These are phyloP conservation scores for Baudoinia panamericana DNA, from an alignment of 495 filamentous ascomycete species.

Conservation along the genomic window DNA sequence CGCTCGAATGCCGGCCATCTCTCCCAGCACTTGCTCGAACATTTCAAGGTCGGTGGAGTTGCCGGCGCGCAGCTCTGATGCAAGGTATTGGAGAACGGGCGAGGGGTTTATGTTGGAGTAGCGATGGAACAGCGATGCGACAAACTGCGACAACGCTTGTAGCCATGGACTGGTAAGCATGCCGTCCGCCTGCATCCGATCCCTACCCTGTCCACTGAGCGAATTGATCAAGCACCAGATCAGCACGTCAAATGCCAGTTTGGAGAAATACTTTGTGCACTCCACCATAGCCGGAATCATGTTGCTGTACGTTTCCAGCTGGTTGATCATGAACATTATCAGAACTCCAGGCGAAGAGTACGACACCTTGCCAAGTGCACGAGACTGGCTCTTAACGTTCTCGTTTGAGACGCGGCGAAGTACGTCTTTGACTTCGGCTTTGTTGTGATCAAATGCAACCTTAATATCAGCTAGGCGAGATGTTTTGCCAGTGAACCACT, in stretches of 20 bases:
- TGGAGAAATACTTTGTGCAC: slow-evolving; percentile 84
- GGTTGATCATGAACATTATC: slow-evolving; percentile 68
- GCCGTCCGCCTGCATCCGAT: slow-evolving; percentile 68
- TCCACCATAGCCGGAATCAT: slow-evolving; percentile 86
- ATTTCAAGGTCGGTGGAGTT: slow-evolving; percentile 80
- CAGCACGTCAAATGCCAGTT: slow-evolving; percentile 82
- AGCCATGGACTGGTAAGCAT: slow-evolving; percentile 85
- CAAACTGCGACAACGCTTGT: slow-evolving; percentile 67
- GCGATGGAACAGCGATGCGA: slow-evolving; percentile 73
- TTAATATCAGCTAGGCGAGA: slow-evolving; percentile 67
- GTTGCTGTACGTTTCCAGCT: slow-evolving; percentile 86
- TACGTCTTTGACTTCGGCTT: slow-evolving; percentile 61
- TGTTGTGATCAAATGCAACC: slow-evolving; percentile 60
- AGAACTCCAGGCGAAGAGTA: slow-evolving; percentile 81
- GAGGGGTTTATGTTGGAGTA: slow-evolving; percentile 69
- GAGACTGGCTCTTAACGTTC: slow-evolving; percentile 73
- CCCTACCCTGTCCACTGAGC: slow-evolving; percentile 59
- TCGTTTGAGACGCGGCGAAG: slow-evolving; percentile 76
- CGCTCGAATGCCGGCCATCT: slow-evolving; percentile 84
- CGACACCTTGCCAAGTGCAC: slow-evolving; percentile 73
- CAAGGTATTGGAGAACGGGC: slow-evolving; percentile 81
- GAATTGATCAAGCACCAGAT: slow-evolving; percentile 77
- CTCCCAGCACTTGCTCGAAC: slow-evolving; percentile 70
- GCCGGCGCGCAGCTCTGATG: slow-evolving; percentile 62
- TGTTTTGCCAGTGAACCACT: slow-evolving; percentile 71